phyloP scores from a whole-genome alignment of 306 rosid genomes.

The Cicer cuneatum region DNA sequence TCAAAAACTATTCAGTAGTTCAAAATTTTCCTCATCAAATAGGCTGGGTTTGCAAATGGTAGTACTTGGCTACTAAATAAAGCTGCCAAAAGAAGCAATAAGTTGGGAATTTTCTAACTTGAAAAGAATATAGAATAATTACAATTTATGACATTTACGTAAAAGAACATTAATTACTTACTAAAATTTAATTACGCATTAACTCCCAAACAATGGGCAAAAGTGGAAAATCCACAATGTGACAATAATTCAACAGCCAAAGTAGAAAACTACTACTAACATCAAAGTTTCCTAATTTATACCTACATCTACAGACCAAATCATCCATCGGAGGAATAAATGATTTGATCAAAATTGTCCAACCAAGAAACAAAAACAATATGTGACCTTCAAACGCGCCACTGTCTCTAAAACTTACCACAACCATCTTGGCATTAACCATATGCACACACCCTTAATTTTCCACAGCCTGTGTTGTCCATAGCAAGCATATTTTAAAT shows the following conservation, averaged over 20 bases:
- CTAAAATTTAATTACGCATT: constrained; percentile 37
- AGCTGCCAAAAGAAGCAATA: background rate
- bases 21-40: no score
- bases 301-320: constrained; percentile 38
- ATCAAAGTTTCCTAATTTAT: constrained; percentile 41
- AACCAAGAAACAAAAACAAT: constrained; percentile 12
- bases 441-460: constrained; percentile 14
- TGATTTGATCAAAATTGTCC: constrained; percentile 31
- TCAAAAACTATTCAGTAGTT: no score
- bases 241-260: constrained; percentile 40
- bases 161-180: constrained; percentile 34
- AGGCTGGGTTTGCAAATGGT: background rate
- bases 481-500: constrained; percentile 8
- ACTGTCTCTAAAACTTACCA: constrained; percentile 33
- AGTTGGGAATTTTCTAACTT: constrained; percentile 4
- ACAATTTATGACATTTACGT: constrained; percentile 13
- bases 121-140: constrained; percentile 19
- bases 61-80: constrained; percentile 3
- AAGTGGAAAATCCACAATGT: constrained; percentile 45
- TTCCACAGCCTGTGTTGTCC: constrained; percentile 3
- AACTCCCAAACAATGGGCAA: constrained; percentile 41
- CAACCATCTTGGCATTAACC: background rate
- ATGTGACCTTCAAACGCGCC: constrained; percentile 29
- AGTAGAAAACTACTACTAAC: constrained; percentile 16
- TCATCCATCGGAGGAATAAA: constrained; percentile 16